Evolutionary conservation across 257 asterid species (phyloP).

Genomic region (Buddleja alternifolia): DNA sequence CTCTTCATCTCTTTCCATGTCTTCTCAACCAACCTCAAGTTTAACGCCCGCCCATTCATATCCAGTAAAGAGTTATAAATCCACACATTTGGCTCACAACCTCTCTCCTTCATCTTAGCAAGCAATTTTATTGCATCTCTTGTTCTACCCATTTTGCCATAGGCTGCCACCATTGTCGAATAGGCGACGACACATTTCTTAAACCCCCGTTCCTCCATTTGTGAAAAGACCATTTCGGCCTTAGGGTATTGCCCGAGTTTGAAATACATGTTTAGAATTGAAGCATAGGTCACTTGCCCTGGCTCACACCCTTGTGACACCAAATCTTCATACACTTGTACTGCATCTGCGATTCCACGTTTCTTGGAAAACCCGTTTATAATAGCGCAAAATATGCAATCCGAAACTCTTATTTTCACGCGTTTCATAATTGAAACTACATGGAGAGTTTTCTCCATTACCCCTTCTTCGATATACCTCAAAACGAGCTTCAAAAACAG

Average conservation of each 20-base stretch:
- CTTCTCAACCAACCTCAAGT: constrained; percentile 65
- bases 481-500: constrained; percentile 74
- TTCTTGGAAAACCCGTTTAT: constrained; percentile 72
- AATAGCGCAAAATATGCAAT: constrained; percentile 85
- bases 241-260: constrained; percentile 56
- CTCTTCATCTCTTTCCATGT: constrained; percentile 87
- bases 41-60: constrained; percentile 63
- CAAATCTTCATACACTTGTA: constrained; percentile 61
- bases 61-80: constrained; percentile 80
- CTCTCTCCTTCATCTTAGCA: constrained; percentile 80
- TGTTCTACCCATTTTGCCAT: constrained; percentile 66
- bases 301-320: constrained; percentile 58
- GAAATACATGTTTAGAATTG: constrained; percentile 55
- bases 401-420: constrained; percentile 61
- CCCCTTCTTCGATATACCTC: constrained; percentile 62
- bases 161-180: constrained; percentile 77
- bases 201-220: constrained; percentile 73
- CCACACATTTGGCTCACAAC: constrained; percentile 90
- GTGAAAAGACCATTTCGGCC: constrained; percentile 63
- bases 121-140: constrained; percentile 73
- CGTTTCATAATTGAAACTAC: constrained; percentile 63
- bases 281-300: constrained; percentile 95
- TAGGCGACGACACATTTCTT: constrained; percentile 84
- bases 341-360: constrained; percentile 55
- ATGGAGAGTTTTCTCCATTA: constrained; percentile 61